A percentile compares a stretch with the other conserved stretches of the same genome.
These are phyloP conservation scores for Boletus patriciae DNA, from an alignment of 768 basidiomycete species.

Conservation along the genomic window DNA sequence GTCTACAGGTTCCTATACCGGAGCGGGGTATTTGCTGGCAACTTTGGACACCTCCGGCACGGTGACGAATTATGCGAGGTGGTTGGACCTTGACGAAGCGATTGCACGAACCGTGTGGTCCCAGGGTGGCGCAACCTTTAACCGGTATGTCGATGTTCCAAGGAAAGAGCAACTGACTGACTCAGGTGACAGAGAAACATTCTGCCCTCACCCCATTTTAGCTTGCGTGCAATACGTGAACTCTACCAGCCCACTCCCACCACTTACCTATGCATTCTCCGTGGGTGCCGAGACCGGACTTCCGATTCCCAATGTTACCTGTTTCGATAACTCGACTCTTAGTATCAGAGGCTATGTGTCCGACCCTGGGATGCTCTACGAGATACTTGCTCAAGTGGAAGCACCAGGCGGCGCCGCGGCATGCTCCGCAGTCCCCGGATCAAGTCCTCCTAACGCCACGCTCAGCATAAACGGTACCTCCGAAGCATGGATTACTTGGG, in stretches of 20 bases:
- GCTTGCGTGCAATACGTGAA: conserved; percentile 63
- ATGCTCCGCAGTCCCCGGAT: conserved; percentile 34
- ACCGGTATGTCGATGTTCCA: conserved; percentile 41
- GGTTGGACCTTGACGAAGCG: conserved; percentile 68
- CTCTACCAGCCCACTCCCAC: conserved; percentile 36
- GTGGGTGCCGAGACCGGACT: conserved; percentile 46
- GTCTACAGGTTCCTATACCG: conserved; percentile 63
- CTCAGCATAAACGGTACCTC: conserved; percentile 46
- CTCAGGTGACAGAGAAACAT: conserved; percentile 42
- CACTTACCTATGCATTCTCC: conserved; percentile 49
- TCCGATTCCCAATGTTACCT: conserved; percentile 59
- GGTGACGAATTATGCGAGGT: conserved; percentile 52
- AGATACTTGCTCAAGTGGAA: conserved; percentile 54
- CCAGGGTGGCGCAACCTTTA: conserved; percentile 45
- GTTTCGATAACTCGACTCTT: conserved; percentile 55
- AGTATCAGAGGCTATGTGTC: conserved; percentile 50
- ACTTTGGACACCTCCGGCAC: conserved; percentile 42
- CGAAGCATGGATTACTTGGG: conserved; percentile 69
- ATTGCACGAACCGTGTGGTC: conserved; percentile 61
- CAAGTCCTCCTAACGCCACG: conserved; percentile 44
- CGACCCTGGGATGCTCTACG: conserved; percentile 67
- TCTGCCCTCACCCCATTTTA: conserved; percentile 65
- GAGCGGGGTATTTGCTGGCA: conserved; percentile 60
- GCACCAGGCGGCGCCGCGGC: conserved; percentile 32
- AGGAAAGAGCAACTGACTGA: not conserved